Evolutionary conservation across 257 asterid genomes (phyloP).

Genomic region (Ajuga chamaepitys): DNA sequence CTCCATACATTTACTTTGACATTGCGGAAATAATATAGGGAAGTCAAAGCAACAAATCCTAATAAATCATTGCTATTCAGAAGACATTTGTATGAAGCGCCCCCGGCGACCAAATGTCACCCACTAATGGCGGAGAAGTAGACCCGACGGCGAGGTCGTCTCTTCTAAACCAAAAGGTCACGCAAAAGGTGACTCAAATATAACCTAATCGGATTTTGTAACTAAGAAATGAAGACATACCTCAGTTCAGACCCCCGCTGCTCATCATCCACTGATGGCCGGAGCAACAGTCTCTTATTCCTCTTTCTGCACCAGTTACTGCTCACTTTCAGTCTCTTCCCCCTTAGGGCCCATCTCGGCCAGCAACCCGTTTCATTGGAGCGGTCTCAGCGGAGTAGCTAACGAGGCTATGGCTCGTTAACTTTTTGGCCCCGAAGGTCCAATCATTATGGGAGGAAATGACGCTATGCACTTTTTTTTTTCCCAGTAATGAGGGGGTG

Average conservation of each 20-base stretch:
- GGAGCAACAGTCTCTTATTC: not conserved
- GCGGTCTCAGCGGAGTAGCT: too few species aligned
- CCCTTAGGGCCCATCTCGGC: not conserved
- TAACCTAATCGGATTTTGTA: not conserved
- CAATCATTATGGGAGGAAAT: too few species aligned
- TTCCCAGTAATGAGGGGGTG: too few species aligned
- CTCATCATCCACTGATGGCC: not conserved
- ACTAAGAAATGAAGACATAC: conserved; percentile 1
- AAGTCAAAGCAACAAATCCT: not conserved
- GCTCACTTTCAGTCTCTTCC: not conserved
- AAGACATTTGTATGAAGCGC: not conserved
- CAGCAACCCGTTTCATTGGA: too few species aligned
- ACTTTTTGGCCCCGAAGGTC: too few species aligned
- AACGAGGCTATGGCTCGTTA: too few species aligned
- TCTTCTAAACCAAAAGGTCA: not conserved
- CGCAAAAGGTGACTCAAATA: not conserved
- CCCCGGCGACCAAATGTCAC: not conserved
- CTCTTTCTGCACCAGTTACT: not conserved
- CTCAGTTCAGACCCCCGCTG: not conserved
- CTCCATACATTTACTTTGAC: not conserved
- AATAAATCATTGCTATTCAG: not conserved
- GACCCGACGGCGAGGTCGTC: not conserved
- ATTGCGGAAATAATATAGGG: not conserved
- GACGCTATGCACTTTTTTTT: too few species aligned
- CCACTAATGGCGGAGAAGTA: not conserved